These are phyloP conservation scores for Aspergillus fumigatus DNA, from an alignment of 2,329 filamentous ascomycete species.

Conservation along the genomic window DNA sequence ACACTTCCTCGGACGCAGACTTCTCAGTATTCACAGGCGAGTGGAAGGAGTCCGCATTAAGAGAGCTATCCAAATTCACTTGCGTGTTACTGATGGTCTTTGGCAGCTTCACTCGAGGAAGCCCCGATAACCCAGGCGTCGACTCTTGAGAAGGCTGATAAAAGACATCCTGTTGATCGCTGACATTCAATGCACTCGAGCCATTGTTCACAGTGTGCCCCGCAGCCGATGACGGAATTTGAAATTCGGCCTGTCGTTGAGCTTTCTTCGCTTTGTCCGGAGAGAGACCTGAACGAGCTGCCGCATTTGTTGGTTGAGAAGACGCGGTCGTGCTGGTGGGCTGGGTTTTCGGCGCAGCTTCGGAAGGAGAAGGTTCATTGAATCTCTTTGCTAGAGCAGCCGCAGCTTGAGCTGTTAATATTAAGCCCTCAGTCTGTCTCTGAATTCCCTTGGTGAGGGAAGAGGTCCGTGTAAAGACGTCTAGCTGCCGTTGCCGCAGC, in stretches of 20 bases:
- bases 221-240: slow-evolving; percentile 50
- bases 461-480: slow-evolving; percentile 61
- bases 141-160: slow-evolving; percentile 47
- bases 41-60: slow-evolving; percentile 56
- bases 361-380: slow-evolving; percentile 42
- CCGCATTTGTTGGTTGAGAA: slow-evolving; percentile 23
- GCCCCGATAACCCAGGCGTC: slow-evolving; percentile 47
- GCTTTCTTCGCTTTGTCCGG: slow-evolving; percentile 42
- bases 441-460: slow-evolving; percentile 60
- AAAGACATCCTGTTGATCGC: slow-evolving; percentile 56
- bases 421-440: slow-evolving; percentile 57
- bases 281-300: slow-evolving; percentile 25
- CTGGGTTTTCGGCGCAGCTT: slow-evolving; percentile 13
- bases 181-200: slow-evolving; percentile 34
- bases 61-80: slow-evolving; percentile 36
- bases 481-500: slow-evolving; percentile 57
- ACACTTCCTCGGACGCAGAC: neutral
- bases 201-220: slow-evolving; percentile 35
- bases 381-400: slow-evolving; percentile 55
- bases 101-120: slow-evolving; percentile 54
- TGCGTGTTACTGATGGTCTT: slow-evolving; percentile 46
- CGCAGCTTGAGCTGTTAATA: slow-evolving; percentile 58
- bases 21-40: slow-evolving; percentile 24
- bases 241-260: slow-evolving; percentile 47
- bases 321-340: slow-evolving; percentile 20